Evolutionary conservation across 805 yeast species (phyloP).

Genomic region (Alloascoidea hylecoeti): DNA sequence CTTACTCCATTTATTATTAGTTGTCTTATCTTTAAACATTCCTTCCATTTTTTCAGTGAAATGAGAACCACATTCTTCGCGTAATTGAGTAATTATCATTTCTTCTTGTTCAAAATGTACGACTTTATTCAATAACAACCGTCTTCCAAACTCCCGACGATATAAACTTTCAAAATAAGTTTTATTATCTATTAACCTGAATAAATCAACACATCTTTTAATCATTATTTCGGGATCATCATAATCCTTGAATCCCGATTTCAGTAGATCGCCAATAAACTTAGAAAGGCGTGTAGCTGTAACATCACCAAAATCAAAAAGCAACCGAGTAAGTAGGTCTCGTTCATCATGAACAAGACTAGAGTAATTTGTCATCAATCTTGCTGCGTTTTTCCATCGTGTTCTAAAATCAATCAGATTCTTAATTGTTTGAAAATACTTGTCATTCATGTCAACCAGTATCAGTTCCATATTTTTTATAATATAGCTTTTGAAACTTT

Average conservation of each 20-base stretch:
- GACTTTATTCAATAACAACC: constrained; percentile 1
- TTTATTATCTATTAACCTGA: constrained; percentile 1
- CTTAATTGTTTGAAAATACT: background rate
- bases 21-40: background rate
- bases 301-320: background rate
- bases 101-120: background rate
- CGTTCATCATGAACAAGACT: background rate
- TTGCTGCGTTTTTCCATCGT: background rate
- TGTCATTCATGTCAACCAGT: background rate
- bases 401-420: background rate
- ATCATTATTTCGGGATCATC: background rate
- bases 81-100: background rate
- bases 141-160: background rate
- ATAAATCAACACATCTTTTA: constrained; percentile 1
- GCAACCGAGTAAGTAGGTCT: background rate
- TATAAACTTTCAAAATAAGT: background rate
- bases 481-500: background rate
- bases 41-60: constrained; percentile 1
- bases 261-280: constrained; percentile 14
- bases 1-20: background rate
- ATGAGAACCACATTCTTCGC: background rate
- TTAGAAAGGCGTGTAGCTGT: constrained; percentile 16
- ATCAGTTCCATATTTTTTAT: background rate
- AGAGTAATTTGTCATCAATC: background rate
- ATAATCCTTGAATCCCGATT: constrained; percentile 11